Evolutionary conservation across 352 stramenopile species (phyloP).

Genomic region (Phytophthora pluvialis): DNA sequence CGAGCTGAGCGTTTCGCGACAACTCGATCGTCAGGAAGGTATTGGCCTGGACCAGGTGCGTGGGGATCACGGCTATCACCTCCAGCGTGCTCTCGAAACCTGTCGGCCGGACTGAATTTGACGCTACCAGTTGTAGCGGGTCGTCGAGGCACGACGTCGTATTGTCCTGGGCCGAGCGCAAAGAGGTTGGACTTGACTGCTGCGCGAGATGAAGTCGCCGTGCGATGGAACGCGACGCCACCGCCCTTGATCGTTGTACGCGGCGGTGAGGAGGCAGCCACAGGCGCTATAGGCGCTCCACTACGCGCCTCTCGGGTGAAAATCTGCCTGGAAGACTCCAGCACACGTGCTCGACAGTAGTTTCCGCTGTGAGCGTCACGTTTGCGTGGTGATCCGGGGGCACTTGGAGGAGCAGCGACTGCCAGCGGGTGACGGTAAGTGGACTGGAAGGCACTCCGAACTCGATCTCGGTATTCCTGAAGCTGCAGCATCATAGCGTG

Average conservation of each 20-base stretch:
- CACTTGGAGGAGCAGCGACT: conserved; percentile 5
- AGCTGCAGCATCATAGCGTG: conserved; percentile 71
- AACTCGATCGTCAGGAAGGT: conserved; percentile 47
- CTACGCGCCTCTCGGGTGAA: conserved; percentile 28
- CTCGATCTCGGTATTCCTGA: conserved; percentile 60
- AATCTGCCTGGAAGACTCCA: conserved; percentile 50
- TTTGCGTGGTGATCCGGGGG: conserved; percentile 14
- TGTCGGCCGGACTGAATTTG: conserved; percentile 69
- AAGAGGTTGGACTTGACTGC: conserved; percentile 40
- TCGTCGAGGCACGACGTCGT: conserved; percentile 44
- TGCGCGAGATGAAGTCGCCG: conserved; percentile 39
- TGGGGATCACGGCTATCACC: conserved; percentile 30
- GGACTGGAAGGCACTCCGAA: conserved; percentile 48
- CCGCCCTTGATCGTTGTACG: conserved; percentile 27
- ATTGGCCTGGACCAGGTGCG: conserved; percentile 56
- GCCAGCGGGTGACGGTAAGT: conserved; percentile 57
- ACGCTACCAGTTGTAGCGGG: conserved; percentile 35
- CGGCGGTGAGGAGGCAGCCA: conserved; percentile 13
- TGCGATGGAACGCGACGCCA: conserved; percentile 57
- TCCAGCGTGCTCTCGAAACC: conserved; percentile 57
- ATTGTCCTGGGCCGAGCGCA: conserved; percentile 62
- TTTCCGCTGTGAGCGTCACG: conserved; percentile 20
- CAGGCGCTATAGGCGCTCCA: neutral
- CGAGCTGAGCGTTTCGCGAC: conserved; percentile 34
- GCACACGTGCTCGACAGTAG: conserved; percentile 50